Evolutionary conservation across 73 alveolate species (phyloP).

Genomic region (Paramecium primaurelia): DNA sequence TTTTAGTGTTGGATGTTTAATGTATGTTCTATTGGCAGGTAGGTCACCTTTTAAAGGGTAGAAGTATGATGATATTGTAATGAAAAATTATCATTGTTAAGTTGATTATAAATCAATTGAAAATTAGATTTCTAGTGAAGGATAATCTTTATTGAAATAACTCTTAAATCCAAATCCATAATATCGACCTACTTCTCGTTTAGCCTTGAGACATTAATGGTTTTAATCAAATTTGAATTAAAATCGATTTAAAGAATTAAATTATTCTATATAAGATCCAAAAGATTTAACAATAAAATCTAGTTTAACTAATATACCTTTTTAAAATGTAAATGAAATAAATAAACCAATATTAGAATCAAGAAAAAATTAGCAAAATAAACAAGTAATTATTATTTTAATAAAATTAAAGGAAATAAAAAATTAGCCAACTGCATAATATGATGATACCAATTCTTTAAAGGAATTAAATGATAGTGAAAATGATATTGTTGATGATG

Average conservation of each 20-base stretch:
- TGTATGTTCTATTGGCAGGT: constrained; percentile 66
- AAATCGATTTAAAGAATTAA: background rate
- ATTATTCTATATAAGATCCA: background rate
- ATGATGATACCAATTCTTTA: background rate
- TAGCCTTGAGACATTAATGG: constrained; percentile 56
- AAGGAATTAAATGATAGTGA: background rate
- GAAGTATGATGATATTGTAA: constrained; percentile 44
- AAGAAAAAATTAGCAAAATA: background rate
- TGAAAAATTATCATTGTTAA: constrained; percentile 55
- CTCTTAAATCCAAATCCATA: constrained; percentile 40
- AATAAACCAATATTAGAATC: background rate
- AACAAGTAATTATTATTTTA: background rate
- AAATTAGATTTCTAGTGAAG: background rate
- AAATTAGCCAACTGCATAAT: background rate
- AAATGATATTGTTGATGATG: background rate
- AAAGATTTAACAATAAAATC: background rate
- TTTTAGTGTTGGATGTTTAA: constrained; percentile 67
- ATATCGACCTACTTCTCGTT: constrained; percentile 36
- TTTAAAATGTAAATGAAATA: background rate
- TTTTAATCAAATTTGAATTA: background rate
- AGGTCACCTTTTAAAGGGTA: constrained; percentile 64
- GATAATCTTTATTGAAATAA: background rate
- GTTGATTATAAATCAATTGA: constrained; percentile 40
- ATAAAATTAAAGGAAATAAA: background rate
- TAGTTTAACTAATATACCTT: background rate